A percentile compares a stretch with the other conserved stretches of the same genome.
Evolutionary conservation across 1,284 basidiomycete species (phyloP).

Genomic region (Somion occarium): DNA sequence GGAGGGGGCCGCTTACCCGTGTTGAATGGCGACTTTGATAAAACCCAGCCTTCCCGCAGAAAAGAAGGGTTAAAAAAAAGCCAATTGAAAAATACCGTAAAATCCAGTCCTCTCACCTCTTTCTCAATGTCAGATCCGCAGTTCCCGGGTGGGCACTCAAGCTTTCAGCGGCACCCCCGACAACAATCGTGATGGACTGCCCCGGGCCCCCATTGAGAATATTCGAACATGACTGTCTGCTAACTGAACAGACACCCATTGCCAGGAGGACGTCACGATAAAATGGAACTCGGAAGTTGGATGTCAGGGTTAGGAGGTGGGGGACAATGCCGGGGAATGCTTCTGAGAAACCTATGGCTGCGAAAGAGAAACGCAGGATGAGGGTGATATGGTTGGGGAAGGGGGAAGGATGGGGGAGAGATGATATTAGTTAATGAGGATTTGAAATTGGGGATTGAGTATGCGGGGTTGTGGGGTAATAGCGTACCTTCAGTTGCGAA

Average conservation of each 20-base stretch:
- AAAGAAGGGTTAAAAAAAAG: neutral
- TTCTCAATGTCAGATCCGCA: conserved; percentile 86
- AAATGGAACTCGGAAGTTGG: conserved; percentile 90
- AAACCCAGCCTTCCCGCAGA: conserved; percentile 85
- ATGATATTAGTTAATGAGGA: no score
- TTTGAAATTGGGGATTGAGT: neutral
- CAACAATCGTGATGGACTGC: conserved; percentile 87
- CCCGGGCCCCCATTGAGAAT: conserved; percentile 76
- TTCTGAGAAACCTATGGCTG: conserved; percentile 88
- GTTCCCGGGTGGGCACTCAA: conserved; percentile 93
- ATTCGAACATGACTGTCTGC: conserved; percentile 85
- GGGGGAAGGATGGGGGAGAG: no score
- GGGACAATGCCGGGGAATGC: conserved; percentile 91
- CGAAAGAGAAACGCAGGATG: neutral
- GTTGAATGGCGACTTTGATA: conserved; percentile 93
- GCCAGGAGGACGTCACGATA: conserved; percentile 89
- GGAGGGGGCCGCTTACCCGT: conserved; percentile 56
- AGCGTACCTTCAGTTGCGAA: conserved; percentile 85
- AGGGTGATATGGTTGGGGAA: no score
- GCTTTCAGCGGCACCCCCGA: conserved; percentile 95
- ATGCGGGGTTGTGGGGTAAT: conserved; percentile 10
- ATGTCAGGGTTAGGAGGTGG: conserved; percentile 86
- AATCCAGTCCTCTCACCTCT: conserved; percentile 40
- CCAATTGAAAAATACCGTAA: neutral
- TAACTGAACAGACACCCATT: conserved; percentile 90